Evolutionary conservation across 306 rosid species (phyloP).

Genomic region (Sicyos baderoa): DNA sequence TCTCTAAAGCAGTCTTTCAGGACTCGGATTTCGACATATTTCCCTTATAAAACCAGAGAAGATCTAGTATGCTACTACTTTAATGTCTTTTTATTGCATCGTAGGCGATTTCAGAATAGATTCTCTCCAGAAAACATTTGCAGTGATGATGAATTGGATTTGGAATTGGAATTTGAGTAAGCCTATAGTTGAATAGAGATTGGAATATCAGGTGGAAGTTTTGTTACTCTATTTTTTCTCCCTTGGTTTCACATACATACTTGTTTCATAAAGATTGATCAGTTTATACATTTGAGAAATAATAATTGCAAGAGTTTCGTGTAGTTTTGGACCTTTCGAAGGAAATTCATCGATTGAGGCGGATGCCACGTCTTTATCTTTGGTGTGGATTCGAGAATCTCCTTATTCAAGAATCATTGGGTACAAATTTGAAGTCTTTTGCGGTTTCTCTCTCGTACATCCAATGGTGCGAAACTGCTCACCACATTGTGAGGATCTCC

Average conservation of each 20-base stretch:
- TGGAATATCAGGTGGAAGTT: not conserved
- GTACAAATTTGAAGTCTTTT: not conserved
- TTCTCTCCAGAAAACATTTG: constrained; percentile 45
- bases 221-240: not conserved
- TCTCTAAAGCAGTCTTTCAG: constrained; percentile 37
- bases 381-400: not conserved
- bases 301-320: not conserved
- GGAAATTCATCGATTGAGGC: not conserved
- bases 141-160: constrained; percentile 61
- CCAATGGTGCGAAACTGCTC: not conserved
- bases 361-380: not conserved
- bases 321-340: not conserved
- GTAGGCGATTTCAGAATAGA: constrained; percentile 68
- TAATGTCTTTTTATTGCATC: constrained; percentile 67
- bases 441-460: not conserved
- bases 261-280: constrained; percentile 13
- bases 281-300: not conserved
- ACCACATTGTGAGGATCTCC: not conserved
- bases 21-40: constrained; percentile 36
- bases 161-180: constrained; percentile 28
- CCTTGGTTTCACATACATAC: not conserved
- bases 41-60: constrained; percentile 54
- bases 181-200: not conserved
- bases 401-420: too few species aligned
- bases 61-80: constrained; percentile 76